These are phyloP conservation scores for Globisporangium irregulare DNA, from an alignment of 352 stramenopile species.

Conservation along the genomic window DNA sequence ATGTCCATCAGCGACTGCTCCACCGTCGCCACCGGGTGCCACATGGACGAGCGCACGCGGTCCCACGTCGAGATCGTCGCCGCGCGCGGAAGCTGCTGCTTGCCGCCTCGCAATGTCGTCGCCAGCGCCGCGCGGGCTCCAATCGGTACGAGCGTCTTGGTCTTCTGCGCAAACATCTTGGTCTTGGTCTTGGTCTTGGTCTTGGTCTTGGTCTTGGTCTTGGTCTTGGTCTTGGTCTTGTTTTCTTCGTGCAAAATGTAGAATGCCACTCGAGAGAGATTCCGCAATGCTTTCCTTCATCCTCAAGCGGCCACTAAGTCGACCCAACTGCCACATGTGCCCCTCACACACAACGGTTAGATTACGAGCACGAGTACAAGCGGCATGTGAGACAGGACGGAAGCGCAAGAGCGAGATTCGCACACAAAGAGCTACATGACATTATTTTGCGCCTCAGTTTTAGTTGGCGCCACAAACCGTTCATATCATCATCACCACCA, in stretches of 20 bases:
- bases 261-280: neutral
- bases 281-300: neutral
- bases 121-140: neutral
- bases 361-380: neutral
- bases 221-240: neutral
- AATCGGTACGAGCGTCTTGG: neutral
- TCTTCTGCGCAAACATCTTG: neutral
- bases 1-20: neutral
- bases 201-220: neutral
- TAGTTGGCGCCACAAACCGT: slow-evolving; percentile 3
- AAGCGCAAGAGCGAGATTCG: neutral
- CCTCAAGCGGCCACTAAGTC: neutral
- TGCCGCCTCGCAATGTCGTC: neutral
- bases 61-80: slow-evolving; percentile 82
- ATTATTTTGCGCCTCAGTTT: slow-evolving; percentile 10
- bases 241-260: neutral
- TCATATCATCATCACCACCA: slow-evolving; percentile 1
- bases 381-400: neutral
- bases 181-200: no score
- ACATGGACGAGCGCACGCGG: slow-evolving; percentile 23
- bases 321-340: neutral
- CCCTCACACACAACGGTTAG: neutral
- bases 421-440: slow-evolving; percentile 12
- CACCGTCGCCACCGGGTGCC: neutral
- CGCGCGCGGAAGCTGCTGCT: neutral